These are phyloP conservation scores for Penicillium nordicum DNA, from an alignment of 2,329 filamentous ascomycete species.

Conservation along the genomic window DNA sequence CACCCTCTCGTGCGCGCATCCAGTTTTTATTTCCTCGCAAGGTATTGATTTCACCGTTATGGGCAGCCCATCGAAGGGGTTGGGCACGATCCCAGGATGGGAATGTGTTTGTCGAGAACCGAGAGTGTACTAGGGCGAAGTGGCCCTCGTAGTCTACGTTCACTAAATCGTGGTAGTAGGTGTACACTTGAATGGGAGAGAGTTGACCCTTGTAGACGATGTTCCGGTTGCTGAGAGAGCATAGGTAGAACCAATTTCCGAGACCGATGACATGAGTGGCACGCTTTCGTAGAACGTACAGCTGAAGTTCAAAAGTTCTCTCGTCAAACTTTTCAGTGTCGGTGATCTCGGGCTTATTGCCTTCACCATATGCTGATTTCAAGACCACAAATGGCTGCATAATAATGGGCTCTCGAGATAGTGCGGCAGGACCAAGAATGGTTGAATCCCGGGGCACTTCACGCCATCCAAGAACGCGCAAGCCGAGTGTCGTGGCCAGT, in stretches of 20 bases:
- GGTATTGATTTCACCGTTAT: constrained; percentile 99
- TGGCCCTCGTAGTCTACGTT: constrained; percentile 97
- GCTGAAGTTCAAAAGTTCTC: constrained; percentile 81
- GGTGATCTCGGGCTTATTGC: constrained; percentile 71
- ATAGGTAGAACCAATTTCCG: constrained; percentile 98
- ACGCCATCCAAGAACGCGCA: constrained; percentile 94
- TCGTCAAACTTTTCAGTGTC: constrained; percentile 81
- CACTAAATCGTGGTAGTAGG: constrained; percentile 95
- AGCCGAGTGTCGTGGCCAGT: constrained; percentile 78
- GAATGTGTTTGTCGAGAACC: constrained; percentile 98
- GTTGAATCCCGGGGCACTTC: constrained; percentile 91
- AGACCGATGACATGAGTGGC: constrained; percentile 91
- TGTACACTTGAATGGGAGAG: constrained; percentile 90
- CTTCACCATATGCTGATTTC: constrained; percentile 76
- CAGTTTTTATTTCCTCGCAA: constrained; percentile 98
- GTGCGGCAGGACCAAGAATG: constrained; percentile 85
- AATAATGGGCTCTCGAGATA: constrained; percentile 91
- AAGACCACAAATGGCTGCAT: constrained; percentile 94
- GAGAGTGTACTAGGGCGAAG: constrained; percentile 93
- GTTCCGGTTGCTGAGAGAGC: constrained; percentile 94
- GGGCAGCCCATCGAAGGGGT: constrained; percentile 91
- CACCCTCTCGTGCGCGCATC: constrained; percentile 95
- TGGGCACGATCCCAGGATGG: constrained; percentile 97
- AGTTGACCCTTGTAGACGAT: constrained; percentile 99
- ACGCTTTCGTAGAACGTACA: constrained; percentile 92